Evolutionary conservation across 352 stramenopile genomes (phyloP).

Genomic region (Pythium folliculosum): DNA sequence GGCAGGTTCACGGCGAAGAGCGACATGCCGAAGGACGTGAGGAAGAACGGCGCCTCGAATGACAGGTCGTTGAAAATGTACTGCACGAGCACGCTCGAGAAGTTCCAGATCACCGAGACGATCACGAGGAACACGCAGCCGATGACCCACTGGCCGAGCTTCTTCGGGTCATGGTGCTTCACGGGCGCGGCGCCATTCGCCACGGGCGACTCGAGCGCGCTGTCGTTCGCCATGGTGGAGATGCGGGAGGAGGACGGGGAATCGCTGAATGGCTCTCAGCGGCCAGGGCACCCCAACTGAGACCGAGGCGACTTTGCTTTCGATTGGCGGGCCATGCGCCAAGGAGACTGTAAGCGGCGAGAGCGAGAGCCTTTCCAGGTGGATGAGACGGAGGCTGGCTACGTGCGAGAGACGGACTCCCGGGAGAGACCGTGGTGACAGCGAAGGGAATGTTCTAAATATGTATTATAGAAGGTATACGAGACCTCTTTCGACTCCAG

Average conservation of each 20-base stretch:
- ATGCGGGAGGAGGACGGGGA: neutral
- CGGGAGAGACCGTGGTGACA: neutral
- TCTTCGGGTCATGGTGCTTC: slow-evolving; percentile 1
- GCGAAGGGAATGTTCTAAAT: neutral
- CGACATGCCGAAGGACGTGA: slow-evolving; percentile 88
- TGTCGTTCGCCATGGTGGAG: neutral
- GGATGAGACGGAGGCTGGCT: neutral
- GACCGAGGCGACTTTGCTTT: neutral
- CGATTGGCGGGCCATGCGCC: neutral
- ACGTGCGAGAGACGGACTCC: neutral
- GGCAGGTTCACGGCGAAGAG: slow-evolving; percentile 87
- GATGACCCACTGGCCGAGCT: slow-evolving; percentile 50
- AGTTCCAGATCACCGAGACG: slow-evolving; percentile 84
- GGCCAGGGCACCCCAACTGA: neutral
- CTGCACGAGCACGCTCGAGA: slow-evolving; percentile 86
- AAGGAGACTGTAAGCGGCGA: neutral
- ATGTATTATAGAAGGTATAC: neutral
- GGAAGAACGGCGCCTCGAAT: slow-evolving; percentile 87
- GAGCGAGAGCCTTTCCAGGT: neutral
- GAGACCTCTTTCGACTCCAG: too few relatives aligned
- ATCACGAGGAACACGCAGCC: slow-evolving; percentile 74
- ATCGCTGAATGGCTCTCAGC: neutral
- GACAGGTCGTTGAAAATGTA: slow-evolving; percentile 88
- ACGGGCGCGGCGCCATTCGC: neutral
- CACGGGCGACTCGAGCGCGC: neutral